Base-by-base conservation (phyloP, 805 yeast species). In the Saccharomycopsis sp. region DNA sequence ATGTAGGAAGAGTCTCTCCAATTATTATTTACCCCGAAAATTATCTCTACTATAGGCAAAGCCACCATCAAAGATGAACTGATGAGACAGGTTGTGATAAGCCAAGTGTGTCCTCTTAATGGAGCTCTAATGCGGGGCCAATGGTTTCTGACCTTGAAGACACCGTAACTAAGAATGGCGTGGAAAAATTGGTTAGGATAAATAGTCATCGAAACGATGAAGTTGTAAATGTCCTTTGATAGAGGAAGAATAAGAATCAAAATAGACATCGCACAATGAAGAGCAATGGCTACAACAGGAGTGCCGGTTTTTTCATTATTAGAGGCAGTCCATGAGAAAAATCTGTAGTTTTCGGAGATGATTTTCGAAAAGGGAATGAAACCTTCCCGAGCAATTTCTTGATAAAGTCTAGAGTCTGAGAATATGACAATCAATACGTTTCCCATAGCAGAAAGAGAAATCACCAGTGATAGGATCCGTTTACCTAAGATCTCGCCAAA, bases 381-480 rank as follows among this genome's bases (percentile, higher is more conserved):
- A 0, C 87, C 87, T 64, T 83, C 87, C 58, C 85, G 72, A 62
- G 84, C 82, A 5, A 80, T 78, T 68, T 84, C 87, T 66, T 84
- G 89, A 63, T 80, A 81, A 70, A 81, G 78, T 65, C 89, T 73
- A 0, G 86, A 80, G 9, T 80, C 73, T 3, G 83, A 75, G 66
- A 83, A 84, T n/a, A 82, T 64, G 1, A 81, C 85, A 15, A 84
- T 87, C 67, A 83, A 76, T 2, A 84, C 79, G 65, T 84, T 84
- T 0, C 87, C 84, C 0, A 80, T 81, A 3, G 87, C 76, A 49
- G 84, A 80, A 17, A 83, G 58, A 0, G 86, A 85, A 34, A 83
- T 78, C 0, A 86, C 74, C 41, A 80, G 65, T 0, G 86, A 80
- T 52, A 84, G 73, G 47, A 84, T 69, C 61, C 75, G 78, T 47